These are phyloP conservation scores for Triticum monococcum DNA, from an alignment of 176 grass and related monocot species.

Conservation along the genomic window DNA sequence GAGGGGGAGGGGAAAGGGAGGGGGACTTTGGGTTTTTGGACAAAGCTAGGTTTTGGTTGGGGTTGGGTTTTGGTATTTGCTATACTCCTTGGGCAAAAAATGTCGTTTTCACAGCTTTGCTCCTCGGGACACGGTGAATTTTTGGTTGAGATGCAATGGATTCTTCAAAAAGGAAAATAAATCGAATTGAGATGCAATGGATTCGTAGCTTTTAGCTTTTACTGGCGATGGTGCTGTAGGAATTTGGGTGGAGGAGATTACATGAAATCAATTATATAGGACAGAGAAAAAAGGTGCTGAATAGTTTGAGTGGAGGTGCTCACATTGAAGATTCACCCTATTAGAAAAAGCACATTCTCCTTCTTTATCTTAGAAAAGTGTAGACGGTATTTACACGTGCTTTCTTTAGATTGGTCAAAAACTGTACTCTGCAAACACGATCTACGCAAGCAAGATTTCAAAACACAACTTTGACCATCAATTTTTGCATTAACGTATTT, in stretches of 20 bases:
- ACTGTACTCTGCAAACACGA: background rate
- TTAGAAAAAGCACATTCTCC: background rate
- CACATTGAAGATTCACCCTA: background rate
- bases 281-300: background rate
- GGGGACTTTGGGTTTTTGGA: constrained; percentile 43
- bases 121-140: background rate
- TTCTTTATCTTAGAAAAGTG: background rate
- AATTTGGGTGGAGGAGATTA: background rate
- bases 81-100: constrained; percentile 17
- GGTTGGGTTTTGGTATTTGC: background rate
- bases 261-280: background rate
- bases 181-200: background rate
- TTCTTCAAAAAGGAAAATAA: background rate
- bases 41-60: constrained; percentile 32
- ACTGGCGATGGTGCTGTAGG: background rate
- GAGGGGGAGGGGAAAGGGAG: constrained; percentile 11
- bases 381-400: background rate
- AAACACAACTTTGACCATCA: background rate
- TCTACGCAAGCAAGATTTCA: background rate
- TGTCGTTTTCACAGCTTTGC: background rate
- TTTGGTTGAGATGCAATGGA: background rate
- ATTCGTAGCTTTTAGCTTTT: background rate
- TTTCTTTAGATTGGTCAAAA: background rate
- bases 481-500: too few species aligned
- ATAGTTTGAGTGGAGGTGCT: background rate